A percentile compares a stretch with the other conserved stretches of the same genome.
These are phyloP conservation scores for Benincasa hispida DNA, from an alignment of 306 rosid genomes.

Conservation along the genomic window DNA sequence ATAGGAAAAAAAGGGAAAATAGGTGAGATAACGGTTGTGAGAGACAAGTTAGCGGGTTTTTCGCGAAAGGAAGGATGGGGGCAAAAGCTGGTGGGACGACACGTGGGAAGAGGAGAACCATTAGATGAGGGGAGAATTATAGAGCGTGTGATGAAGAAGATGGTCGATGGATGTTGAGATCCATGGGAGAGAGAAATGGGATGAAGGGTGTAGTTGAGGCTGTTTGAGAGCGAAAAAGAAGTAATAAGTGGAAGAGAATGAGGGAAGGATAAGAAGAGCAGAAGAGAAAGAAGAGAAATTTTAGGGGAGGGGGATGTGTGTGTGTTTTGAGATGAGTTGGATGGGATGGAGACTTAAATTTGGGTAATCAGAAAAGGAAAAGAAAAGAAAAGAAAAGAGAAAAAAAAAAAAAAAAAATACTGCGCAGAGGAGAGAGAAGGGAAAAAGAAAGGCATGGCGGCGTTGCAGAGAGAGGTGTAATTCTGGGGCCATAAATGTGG, in stretches of 20 bases:
- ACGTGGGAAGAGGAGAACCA: not conserved
- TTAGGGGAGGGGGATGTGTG: no score
- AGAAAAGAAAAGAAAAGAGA: not conserved
- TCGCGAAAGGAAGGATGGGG: conserved; percentile 54
- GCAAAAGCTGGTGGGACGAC: conserved; percentile 8
- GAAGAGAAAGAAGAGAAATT: not conserved
- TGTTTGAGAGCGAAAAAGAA: not conserved
- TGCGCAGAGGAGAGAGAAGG: conserved; percentile 25
- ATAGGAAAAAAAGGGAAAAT: not conserved
- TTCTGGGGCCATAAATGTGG: conserved; percentile 37
- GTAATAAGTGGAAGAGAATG: not conserved
- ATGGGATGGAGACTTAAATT: conserved; percentile 31
- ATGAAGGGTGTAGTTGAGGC: no score
- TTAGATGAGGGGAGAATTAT: not conserved
- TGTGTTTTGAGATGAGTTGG: not conserved
- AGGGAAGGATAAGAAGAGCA: not conserved
- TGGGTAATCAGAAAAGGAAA: conserved; percentile 14
- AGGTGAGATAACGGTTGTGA: conserved; percentile 6
- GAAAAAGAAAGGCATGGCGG: conserved; percentile 66
- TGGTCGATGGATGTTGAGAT: conserved; percentile 18
- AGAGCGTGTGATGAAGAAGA: not conserved
- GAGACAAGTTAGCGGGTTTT: conserved; percentile 90
- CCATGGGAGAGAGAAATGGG: no score
- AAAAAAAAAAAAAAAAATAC: not conserved
- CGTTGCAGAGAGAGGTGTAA: conserved; percentile 50